These are phyloP conservation scores for Porcisia deanei DNA, from an alignment of 208 protist genomes.

Conservation along the genomic window DNA sequence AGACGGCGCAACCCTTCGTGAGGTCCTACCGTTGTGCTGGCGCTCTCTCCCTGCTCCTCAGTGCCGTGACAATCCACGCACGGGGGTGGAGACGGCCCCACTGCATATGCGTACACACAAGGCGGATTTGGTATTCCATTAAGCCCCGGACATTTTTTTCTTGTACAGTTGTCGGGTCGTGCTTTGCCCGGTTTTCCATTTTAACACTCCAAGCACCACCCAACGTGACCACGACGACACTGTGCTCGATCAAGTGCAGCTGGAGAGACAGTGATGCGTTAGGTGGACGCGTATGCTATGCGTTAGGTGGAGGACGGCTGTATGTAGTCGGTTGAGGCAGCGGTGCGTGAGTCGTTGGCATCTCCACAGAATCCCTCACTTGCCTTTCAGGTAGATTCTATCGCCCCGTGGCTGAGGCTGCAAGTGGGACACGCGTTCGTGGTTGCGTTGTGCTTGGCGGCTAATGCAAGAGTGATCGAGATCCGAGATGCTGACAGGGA, in stretches of 20 bases:
- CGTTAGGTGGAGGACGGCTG: background rate
- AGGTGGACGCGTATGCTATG: background rate
- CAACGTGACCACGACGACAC: background rate
- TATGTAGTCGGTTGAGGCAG: slow-evolving; percentile 11
- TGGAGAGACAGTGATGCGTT: slow-evolving; percentile 8
- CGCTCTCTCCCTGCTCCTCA: background rate
- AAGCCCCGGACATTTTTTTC: no score
- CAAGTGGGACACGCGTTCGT: background rate
- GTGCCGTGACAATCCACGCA: no score
- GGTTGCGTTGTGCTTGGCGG: slow-evolving; percentile 28
- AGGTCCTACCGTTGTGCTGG: no score
- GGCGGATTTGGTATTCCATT: no score
- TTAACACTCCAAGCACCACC: background rate
- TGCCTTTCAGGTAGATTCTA: background rate
- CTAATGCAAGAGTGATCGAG: slow-evolving; percentile 29
- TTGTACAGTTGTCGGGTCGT: no score
- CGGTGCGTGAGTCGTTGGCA: slow-evolving; percentile 4
- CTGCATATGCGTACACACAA: no score
- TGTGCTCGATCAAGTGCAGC: slow-evolving; percentile 10
- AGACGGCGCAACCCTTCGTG: no score
- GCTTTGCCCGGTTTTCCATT: background rate
- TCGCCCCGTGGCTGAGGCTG: slow-evolving; percentile 21
- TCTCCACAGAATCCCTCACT: background rate
- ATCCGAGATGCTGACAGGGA: slow-evolving; percentile 3
- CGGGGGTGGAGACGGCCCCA: no score